These are phyloP conservation scores for Kodamaea fungicola DNA, from an alignment of 1,139 yeast species.

Conservation along the genomic window DNA sequence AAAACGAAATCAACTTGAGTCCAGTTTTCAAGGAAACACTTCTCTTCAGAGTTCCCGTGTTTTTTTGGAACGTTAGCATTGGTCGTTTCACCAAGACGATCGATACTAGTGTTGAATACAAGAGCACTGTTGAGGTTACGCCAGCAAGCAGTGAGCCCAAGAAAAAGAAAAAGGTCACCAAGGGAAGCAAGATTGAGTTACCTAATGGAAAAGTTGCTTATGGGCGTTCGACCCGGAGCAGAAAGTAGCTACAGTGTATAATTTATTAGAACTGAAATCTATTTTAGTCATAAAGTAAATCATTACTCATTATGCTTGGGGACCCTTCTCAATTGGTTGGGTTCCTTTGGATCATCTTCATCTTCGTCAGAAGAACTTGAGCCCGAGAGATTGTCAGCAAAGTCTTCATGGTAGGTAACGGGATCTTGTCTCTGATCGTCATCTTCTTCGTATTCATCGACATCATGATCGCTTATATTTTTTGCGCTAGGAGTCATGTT, in stretches of 20 bases:
- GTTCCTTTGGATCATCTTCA: slow-evolving; percentile 9
- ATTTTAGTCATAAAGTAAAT: slow-evolving; percentile 3
- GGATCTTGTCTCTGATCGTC: slow-evolving; percentile 26
- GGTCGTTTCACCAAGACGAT: slow-evolving; percentile 35
- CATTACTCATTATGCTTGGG: slow-evolving; percentile 35
- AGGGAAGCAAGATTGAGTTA: slow-evolving; percentile 46
- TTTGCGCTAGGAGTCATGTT: slow-evolving; percentile 23
- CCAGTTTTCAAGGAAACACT: slow-evolving; percentile 56
- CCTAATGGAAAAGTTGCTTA: slow-evolving; percentile 63
- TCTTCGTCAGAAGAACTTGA: slow-evolving; percentile 37
- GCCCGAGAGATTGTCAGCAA: slow-evolving; percentile 36
- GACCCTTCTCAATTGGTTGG: slow-evolving; percentile 31
- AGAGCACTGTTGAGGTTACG: slow-evolving; percentile 8
- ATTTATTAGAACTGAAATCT: not conserved
- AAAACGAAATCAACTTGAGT: slow-evolving; percentile 33
- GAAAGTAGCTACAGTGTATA: not conserved
- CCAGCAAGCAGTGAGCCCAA: slow-evolving; percentile 9
- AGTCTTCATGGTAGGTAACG: slow-evolving; percentile 20
- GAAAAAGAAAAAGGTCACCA: slow-evolving; percentile 30
- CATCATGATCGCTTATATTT: slow-evolving; percentile 3
- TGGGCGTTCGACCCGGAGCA: slow-evolving; percentile 28
- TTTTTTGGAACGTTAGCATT: slow-evolving; percentile 42
- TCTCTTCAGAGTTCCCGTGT: slow-evolving; percentile 44
- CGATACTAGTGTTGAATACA: slow-evolving; percentile 19
- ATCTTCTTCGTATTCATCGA: slow-evolving; percentile 12